Conservation (phyloP, 345 rosid genomes). For the Erodium maritimum region DNA sequence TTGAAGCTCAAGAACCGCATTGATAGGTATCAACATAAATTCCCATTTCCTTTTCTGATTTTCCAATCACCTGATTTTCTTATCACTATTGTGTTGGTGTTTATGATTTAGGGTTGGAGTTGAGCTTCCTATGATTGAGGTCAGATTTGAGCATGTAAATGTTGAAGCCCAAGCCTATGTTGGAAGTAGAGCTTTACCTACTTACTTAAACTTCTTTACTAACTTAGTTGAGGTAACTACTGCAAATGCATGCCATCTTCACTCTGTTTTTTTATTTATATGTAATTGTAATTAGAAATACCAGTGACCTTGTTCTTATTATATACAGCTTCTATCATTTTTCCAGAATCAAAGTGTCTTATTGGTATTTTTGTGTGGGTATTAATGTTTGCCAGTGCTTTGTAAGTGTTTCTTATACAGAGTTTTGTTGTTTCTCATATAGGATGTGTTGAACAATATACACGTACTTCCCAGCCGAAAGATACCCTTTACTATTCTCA, state of each 20-base stretch:
- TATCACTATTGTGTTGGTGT: not conserved
- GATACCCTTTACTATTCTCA: slow-evolving; percentile 29
- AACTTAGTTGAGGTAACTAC: slow-evolving; percentile 41
- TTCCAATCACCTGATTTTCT: no score
- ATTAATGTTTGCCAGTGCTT: no score
- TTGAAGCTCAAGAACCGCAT: slow-evolving; percentile 19
- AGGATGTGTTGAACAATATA: slow-evolving; percentile 18
- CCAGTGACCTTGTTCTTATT: no score
- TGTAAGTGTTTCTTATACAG: no score
- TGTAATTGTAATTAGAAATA: no score
- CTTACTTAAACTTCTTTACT: slow-evolving; percentile 36
- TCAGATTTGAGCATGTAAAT: slow-evolving; percentile 39
- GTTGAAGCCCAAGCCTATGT: slow-evolving; percentile 47
- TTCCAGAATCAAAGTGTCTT: no score
- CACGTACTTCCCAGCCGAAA: slow-evolving; percentile 27
- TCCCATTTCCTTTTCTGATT: no score
- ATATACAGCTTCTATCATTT: no score
- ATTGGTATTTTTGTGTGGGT: no score
- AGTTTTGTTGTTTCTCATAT: not conserved
- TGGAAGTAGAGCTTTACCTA: slow-evolving; percentile 60
- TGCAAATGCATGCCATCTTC: no score
- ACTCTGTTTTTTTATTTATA: no score
- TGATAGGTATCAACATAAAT: not conserved
- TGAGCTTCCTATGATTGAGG: slow-evolving; percentile 41
- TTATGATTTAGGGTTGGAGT: slow-evolving; percentile 34